Evolutionary conservation across 129 eudicot genomes (phyloP).

Genomic region (Calendula officinalis): DNA sequence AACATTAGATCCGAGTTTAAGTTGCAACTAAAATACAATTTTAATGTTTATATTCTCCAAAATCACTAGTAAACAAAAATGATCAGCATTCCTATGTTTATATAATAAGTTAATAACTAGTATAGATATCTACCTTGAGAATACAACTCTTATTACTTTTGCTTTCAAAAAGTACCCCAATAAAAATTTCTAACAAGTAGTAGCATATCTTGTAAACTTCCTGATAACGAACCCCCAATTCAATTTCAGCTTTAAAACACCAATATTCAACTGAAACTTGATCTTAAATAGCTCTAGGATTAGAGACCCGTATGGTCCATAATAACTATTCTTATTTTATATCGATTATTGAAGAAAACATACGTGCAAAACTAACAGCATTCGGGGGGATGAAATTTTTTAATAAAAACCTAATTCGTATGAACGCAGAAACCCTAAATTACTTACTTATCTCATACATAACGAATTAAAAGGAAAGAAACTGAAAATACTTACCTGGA

Average conservation of each 20-base stretch:
- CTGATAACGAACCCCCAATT: neutral
- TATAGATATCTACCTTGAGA: too few relatives aligned
- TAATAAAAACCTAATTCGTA: neutral
- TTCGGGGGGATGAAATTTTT: neutral
- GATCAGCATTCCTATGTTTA: neutral
- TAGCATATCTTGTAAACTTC: too few relatives aligned
- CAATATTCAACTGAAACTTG: neutral
- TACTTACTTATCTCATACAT: neutral
- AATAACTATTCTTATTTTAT: neutral
- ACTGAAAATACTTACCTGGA: conserved; percentile 8
- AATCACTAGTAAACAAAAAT: too few relatives aligned
- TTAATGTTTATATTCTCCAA: too few relatives aligned
- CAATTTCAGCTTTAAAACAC: neutral
- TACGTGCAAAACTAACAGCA: neutral
- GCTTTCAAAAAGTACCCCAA: too few relatives aligned
- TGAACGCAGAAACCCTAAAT: conserved; percentile 29
- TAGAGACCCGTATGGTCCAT: neutral
- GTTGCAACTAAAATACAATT: too few relatives aligned
- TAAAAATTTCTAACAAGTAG: too few relatives aligned
- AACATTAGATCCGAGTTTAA: neutral
- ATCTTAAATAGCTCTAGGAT: neutral
- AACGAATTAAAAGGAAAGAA: neutral
- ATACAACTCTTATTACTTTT: too few relatives aligned
- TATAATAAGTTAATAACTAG: too few relatives aligned
- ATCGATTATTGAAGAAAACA: neutral